Evolutionary conservation across 108 stramenopile genomes (phyloP).

Genomic region (Poteriospumella lacustris): DNA sequence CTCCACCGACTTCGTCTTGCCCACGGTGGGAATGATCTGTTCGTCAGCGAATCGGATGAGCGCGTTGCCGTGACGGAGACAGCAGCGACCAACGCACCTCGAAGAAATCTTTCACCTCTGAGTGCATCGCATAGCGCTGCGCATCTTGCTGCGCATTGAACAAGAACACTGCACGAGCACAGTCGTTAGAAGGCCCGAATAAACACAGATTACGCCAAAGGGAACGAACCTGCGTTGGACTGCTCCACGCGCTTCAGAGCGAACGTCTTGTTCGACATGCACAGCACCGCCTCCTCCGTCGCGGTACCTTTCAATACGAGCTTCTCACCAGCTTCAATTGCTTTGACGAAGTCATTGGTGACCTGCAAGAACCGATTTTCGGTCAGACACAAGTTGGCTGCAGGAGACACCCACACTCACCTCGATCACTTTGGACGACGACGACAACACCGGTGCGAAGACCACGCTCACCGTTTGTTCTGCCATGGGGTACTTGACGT

Average conservation of each 20-base stretch:
- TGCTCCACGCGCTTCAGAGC: conserved; percentile 5
- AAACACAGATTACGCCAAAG: no score
- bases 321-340: neutral
- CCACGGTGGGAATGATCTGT: no score
- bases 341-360: neutral
- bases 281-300: neutral
- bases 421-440: neutral
- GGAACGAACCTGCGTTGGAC: conserved; percentile 1
- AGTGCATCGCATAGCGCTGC: no score
- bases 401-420: neutral
- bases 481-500: neutral
- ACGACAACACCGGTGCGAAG: neutral
- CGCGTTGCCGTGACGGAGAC: no score
- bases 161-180: no score
- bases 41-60: no score
- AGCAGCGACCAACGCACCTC: no score
- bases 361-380: neutral
- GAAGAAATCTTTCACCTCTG: no score
- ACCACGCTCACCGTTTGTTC: neutral
- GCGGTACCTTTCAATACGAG: neutral
- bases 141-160: no score
- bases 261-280: neutral
- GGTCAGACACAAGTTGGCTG: neutral
- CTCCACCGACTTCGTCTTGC: no score
- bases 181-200: no score